These are phyloP conservation scores for Oryza meyeriana DNA, from an alignment of 176 grass and related monocot species.

Conservation along the genomic window DNA sequence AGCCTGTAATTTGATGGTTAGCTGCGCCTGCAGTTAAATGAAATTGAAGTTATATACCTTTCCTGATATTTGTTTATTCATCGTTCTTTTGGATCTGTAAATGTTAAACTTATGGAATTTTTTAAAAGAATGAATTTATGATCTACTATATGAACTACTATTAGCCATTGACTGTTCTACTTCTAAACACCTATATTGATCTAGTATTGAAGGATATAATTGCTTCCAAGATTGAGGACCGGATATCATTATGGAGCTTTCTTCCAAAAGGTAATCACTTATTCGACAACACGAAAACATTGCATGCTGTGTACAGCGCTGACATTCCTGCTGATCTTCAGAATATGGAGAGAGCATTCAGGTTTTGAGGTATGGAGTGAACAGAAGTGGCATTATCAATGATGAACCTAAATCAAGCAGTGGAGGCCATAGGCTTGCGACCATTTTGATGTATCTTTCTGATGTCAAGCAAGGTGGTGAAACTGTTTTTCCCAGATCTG, in stretches of 20 bases:
- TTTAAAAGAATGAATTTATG: not conserved
- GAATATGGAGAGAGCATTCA: constrained; percentile 65
- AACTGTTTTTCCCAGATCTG: constrained; percentile 65
- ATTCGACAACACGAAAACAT: not conserved
- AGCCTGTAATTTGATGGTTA: not conserved
- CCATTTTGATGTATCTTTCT: constrained; percentile 75
- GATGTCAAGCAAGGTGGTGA: constrained; percentile 65
- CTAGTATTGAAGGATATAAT: constrained; percentile 52
- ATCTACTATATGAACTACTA: not conserved
- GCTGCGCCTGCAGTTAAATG: not conserved
- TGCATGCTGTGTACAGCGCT: not conserved
- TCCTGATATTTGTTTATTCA: constrained; percentile 2
- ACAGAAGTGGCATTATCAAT: constrained; percentile 48
- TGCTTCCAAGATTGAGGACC: constrained; percentile 72
- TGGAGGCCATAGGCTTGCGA: constrained; percentile 39
- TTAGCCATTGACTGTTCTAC: constrained; percentile 3
- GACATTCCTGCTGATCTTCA: constrained; percentile 37
- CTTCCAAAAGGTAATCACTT: constrained; percentile 70
- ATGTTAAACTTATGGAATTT: not conserved
- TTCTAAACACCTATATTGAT: constrained; percentile 28
- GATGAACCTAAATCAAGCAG: constrained; percentile 34
- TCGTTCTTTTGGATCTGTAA: not conserved
- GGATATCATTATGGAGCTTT: constrained; percentile 86
- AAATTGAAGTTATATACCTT: not conserved
- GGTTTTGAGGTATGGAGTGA: constrained; percentile 41